Base-by-base conservation (phyloP, 2,329 filamentous ascomycete genomes). In the Scedosporium boydii region DNA sequence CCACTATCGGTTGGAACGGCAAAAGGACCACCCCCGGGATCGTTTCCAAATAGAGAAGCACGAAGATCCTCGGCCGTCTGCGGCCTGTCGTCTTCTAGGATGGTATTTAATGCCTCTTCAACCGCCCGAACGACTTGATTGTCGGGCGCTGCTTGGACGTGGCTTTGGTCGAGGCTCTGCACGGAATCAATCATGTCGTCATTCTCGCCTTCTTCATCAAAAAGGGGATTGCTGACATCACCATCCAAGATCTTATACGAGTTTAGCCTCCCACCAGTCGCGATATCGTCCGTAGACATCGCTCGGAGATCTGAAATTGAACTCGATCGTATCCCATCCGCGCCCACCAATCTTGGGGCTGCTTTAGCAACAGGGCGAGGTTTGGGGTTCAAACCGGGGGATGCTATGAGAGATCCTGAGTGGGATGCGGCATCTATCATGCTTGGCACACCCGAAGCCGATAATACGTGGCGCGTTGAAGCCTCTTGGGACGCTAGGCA, bases 91-190 rank as follows among this genome's bases (percentile, higher is more conserved):
- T 92, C 87, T 67, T 91, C 91, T 79, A 99, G 89, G 65, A 99
- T 99, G 66, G 93, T 90, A 66, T 89, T 96, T 58, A 99, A 80
- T 16, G 93, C 95, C 66, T 90, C 86, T 72, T 98, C 93, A 83
- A 99, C 93, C 3, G 91, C 93, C 74, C 96, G 86, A 5, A 99
- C 92, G 29, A 97, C 88, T 64, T 88, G 84, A 0, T 84, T 89
- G 69, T 96, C 89, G 5, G 89, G 88, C 0, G 79, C 79, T 23
- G 80, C 80, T 63, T 80, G 80, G 9, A 82, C 80, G 6, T 66
- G 53, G 51, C 91, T 89, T 57, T 88, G 87, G 23, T 93, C 90
- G 7, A 96, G 77, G 67, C 92, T 96, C 60, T 91, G 83, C 0
- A 90, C 83, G 1, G 93, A 97, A 65, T 86, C 84, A 44, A 90